Base-by-base conservation (phyloP, 768 basidiomycete species). In the Fibroporia radiculosa region DNA sequence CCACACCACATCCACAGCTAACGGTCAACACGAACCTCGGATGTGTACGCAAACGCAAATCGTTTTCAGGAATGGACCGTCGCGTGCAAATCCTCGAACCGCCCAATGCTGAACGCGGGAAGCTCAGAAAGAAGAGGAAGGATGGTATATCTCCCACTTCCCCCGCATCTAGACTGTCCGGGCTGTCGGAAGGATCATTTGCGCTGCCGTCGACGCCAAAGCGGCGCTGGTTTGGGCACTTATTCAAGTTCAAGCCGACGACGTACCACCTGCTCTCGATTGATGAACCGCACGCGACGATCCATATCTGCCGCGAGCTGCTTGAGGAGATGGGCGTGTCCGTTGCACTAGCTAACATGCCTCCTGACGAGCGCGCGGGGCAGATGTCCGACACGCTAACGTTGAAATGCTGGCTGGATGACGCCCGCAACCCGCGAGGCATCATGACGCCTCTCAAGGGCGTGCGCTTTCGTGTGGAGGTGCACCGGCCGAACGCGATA, bases 201-300 rank as follows among this genome's bases (percentile, higher is more conserved):
- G 18, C 66, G 67, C 22, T 75, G 78, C 14, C 82, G 74, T 64
- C 77, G 78, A 49, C 77, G 73, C 60, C 60, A 8, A 56, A 53
- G 37, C 53, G 57, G 29, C 54, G 54, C 40, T 98, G 93, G 95
- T 77, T 99, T 49, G 80, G 80, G 34, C 86, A 82, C 55, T 74
- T 96, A 32, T 93, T 97, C 75, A 85, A 78, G 59, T 82, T 90
- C 68, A 89, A 84, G 56, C 80, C 87, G 0, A 67, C 77, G 24
- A 71, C 65, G 24, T 78, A 77, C 54, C 57, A 60, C 20, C 67
- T 93, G 10, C 62, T 77, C 33, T 89, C 84, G 3, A 62, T 70
- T 12, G 70, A 74, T 44, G 78, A 82, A 47, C 62, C 72, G 10
- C 70, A 78, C 49, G 78, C 73, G 31, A 86, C 91, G 5, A 70